Base-by-base conservation (phyloP, 1,284 basidiomycete genomes). In the Ceratobasidium sp. region DNA sequence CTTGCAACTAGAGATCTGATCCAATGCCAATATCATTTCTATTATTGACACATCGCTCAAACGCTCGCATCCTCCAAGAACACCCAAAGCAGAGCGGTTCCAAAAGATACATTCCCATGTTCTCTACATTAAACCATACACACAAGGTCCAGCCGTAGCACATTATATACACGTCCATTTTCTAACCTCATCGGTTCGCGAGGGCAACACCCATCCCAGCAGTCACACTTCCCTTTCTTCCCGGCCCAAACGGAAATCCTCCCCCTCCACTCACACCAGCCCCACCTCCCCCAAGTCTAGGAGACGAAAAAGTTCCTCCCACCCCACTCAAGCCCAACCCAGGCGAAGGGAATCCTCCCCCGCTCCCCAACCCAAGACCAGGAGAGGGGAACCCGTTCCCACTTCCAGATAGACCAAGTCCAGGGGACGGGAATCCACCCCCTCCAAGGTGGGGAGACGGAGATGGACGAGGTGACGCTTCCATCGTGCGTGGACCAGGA, bases 191-290 rank as follows among this genome's bases (percentile, higher is more conserved):
- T 2, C 54, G 66, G 26, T 70, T 70, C 7, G 66, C 66, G 49
- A 70, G 66, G 43, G 54, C 54, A 21, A 70, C 66, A 14, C 66
- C 66, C 66, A 70, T 70, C 44, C 66, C 66, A 57, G 66, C 66
- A 13, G 66, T 70, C 41, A 70, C 21, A 28, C 54, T 38, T 30
- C 54, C 43, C 28, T 44, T 47, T 11, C 66, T 11, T 13, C 18
- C 57, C 21, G 57, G 57, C 18, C 57, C 57, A 57, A 55, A 57
- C 21, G 64, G 38, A 55, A 41, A 44, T 18, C 64, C 64, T 4
- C 26, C 18, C 7, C 47, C 26, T 4, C 32, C 57, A 9, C 13
- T 18, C 30, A 28, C 57, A 5, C 21, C 26, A 26, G 14, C 47
- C 18, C 30, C 35, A 16, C 13, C 28, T 14, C 26, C 47, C 16